phyloP scores from a whole-genome alignment of 2,329 filamentous ascomycete species.

The Fusarium circinatum region DNA sequence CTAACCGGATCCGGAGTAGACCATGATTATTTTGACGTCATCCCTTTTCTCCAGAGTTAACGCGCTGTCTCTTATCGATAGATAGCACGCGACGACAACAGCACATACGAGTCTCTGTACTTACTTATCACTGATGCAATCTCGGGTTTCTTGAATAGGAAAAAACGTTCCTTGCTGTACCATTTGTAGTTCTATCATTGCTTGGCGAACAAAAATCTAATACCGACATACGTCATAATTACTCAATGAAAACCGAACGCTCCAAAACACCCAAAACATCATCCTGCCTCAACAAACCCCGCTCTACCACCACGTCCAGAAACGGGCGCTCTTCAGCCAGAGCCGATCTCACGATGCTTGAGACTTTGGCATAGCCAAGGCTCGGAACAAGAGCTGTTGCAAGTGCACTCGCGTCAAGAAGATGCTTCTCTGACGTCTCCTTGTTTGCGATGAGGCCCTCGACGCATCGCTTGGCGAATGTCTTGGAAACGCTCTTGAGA shows the following conservation, averaged over 20 bases:
- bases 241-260: neutral
- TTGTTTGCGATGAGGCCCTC: conserved; percentile 2
- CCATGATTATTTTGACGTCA: neutral
- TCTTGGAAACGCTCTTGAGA: neutral
- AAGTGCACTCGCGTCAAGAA: conserved; percentile 1
- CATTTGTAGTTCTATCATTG: neutral
- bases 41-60: rapidly evolving
- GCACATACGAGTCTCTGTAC: no score
- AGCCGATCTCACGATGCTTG: conserved; percentile 2
- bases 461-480: neutral
- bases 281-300: neutral
- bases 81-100: neutral
- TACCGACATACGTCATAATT: neutral
- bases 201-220: neutral
- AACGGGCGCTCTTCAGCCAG: neutral
- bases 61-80: neutral
- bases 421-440: neutral
- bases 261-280: conserved; percentile 1
- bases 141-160: neutral
- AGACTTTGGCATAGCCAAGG: neutral
- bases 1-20: neutral
- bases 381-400: conserved; percentile 7
- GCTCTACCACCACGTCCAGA: neutral
- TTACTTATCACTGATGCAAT: no score
- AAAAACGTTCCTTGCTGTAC: neutral